A percentile compares a stretch with the other conserved stretches of the same genome.
Evolutionary conservation across 2,329 filamentous ascomycete species (phyloP).

Genomic region (Fusarium coffeatum): DNA sequence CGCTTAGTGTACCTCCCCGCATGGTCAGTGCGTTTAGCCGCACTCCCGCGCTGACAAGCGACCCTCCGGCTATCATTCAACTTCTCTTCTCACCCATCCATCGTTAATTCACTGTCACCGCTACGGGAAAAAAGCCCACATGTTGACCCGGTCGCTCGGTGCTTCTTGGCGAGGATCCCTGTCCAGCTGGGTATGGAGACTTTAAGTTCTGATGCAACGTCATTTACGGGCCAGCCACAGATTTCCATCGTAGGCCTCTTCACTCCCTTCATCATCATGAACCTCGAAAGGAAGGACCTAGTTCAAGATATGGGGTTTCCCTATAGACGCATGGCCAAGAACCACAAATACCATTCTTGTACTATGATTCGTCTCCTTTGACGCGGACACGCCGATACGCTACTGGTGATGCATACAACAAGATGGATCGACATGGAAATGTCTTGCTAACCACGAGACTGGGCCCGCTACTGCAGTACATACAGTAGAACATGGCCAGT

Average conservation of each 20-base stretch:
- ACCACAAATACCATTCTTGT: neutral
- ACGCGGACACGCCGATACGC: conserved; percentile 34
- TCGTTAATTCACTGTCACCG: conserved; percentile 17
- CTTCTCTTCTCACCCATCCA: conserved; percentile 5
- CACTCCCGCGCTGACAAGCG: conserved; percentile 38
- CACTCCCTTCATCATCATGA: conserved; percentile 7
- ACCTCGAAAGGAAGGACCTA: conserved; percentile 14
- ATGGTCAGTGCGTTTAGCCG: conserved; percentile 35
- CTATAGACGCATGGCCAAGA: conserved; percentile 21
- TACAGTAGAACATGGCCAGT: conserved; percentile 12
- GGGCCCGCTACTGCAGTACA: conserved; percentile 7
- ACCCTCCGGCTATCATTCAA: conserved; percentile 8
- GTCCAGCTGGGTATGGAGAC: conserved; percentile 39
- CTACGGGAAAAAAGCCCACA: conserved; percentile 9
- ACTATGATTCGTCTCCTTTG: conserved; percentile 23
- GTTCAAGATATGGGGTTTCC: neutral
- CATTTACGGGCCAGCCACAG: conserved; percentile 5
- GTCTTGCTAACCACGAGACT: conserved; percentile 26
- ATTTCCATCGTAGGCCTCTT: conserved; percentile 28
- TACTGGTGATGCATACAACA: neutral
- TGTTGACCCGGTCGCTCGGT: conserved; percentile 15
- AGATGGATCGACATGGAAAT: conserved; percentile 24
- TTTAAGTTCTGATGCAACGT: conserved; percentile 34
- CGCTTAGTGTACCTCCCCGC: conserved; percentile 15
- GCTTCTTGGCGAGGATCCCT: conserved; percentile 33